Evolutionary conservation across 2,329 filamentous ascomycete species (phyloP), one percentile per base, ranked within the genome.

Genomic region (Pyricularia pennisetigena): DNA sequence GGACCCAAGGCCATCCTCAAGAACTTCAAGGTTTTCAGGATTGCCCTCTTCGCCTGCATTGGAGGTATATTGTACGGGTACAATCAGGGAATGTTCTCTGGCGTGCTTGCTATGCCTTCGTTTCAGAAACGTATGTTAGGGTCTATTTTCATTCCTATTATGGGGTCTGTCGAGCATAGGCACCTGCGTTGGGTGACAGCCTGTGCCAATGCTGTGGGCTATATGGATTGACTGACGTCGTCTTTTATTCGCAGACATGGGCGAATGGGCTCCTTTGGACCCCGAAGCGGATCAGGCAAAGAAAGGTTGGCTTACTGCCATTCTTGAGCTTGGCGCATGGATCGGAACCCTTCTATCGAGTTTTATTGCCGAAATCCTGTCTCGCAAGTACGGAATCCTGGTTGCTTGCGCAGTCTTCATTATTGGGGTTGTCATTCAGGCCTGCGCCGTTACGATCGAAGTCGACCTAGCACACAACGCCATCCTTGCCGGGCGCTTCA

Each of bases 301-400:
- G 71, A 87, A 87, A 72, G 85, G 85, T 20, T 87, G 85, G 85
- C 74, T 88, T 5, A 87, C 85, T 0, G 82, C 90, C 2, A 92
- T 92, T 71, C 85, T 93, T 29, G 90, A 93, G 74, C 84, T 93
- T 1, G 90, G 90, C 67, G 90, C 90, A 62, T 93, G 90, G 90
- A 74, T 92, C n/a, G 91, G 91, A 54, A 86, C 88, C 0, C 77
- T 94, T 3, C 81, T 90, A 59, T 90, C 86, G 2, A 88, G 90
- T 1, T 90, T 90, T 73, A 76, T 93, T n/a, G 90, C 90, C 23
- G 90, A 93, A 74, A 81, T 83, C 3, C 76, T 88, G 66, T 90
- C 88, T 1, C 83, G 91, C 64, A 92, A 92, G 76, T 88, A 89
- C 70, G 85, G 86, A 7, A 88, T 92, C 68, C 77, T 93, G 20